Evolutionary conservation across 129 eudicot genomes (phyloP).

Genomic region (Chrysanthemum makinoi): DNA sequence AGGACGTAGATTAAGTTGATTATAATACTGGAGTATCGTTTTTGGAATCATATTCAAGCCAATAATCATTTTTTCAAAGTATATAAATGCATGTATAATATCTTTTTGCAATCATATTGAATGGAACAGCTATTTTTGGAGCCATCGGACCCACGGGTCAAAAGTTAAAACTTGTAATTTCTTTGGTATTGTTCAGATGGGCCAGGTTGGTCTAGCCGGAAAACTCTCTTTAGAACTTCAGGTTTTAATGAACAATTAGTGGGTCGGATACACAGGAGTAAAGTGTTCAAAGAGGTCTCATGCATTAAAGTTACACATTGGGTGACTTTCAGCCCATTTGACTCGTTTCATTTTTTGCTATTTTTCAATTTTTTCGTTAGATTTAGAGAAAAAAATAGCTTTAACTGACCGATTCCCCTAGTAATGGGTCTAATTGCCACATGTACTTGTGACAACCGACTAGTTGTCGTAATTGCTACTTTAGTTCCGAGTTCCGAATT

Average conservation of each 20-base stretch:
- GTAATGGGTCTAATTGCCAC: not conserved
- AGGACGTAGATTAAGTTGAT: no score
- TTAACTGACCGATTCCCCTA: not conserved
- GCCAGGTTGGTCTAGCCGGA: not conserved
- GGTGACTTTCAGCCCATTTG: not conserved
- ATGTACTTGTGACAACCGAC: not conserved
- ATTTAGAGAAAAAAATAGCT: not conserved
- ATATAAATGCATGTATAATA: no score
- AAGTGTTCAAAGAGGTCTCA: not conserved
- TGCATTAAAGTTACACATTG: not conserved
- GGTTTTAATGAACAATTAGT: not conserved
- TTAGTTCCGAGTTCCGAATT: not conserved
- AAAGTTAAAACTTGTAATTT: no score
- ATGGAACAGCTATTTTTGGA: no score
- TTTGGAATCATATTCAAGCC: no score
- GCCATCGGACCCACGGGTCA: no score
- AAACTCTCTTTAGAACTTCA: not conserved
- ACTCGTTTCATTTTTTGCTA: not conserved
- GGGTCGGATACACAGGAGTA: no score
- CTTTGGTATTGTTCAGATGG: not conserved
- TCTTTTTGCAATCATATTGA: no score
- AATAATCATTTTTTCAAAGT: no score
- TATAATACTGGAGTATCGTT: no score
- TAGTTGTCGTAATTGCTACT: not conserved
- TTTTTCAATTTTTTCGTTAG: no score